These are phyloP conservation scores for Trematosphaeria pertusa DNA, from an alignment of 2,329 filamentous ascomycete species.

Conservation along the genomic window DNA sequence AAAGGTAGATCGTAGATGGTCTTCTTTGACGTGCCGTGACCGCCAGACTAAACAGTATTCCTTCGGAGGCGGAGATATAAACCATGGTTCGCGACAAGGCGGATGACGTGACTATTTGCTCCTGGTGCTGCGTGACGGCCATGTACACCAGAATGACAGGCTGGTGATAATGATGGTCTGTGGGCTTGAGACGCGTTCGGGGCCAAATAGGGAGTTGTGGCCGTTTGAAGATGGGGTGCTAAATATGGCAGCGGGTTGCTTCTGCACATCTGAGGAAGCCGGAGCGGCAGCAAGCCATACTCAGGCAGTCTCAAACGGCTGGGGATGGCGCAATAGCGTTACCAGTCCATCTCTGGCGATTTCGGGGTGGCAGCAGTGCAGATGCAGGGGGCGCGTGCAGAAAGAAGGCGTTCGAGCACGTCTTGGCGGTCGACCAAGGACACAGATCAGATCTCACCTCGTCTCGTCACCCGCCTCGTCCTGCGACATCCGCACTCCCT, in stretches of 20 bases:
- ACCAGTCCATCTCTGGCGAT: background rate
- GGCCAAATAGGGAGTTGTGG: slow-evolving; percentile 4
- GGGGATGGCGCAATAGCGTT: slow-evolving; percentile 8
- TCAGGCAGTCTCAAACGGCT: slow-evolving; percentile 15
- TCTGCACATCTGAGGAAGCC: slow-evolving; percentile 5
- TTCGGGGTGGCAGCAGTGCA: background rate
- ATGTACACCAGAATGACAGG: too few relatives aligned
- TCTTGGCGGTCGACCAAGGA: slow-evolving; percentile 8
- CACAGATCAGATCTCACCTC: slow-evolving; percentile 4
- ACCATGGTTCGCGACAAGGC: too few relatives aligned
- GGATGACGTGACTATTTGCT: too few relatives aligned
- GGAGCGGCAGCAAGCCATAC: slow-evolving; percentile 10
- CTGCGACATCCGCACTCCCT: slow-evolving; percentile 9
- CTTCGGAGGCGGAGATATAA: too few relatives aligned
- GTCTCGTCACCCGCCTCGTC: slow-evolving; percentile 19
- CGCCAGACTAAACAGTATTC: too few relatives aligned
- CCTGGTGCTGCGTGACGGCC: too few relatives aligned
- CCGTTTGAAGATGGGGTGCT: slow-evolving; percentile 32
- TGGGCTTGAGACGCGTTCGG: background rate
- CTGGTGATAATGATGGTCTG: too few relatives aligned
- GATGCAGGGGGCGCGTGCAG: slow-evolving; percentile 3
- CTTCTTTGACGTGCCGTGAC: too few relatives aligned
- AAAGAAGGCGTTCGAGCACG: slow-evolving; percentile 4
- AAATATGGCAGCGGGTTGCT: slow-evolving; percentile 21
- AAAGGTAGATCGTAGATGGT: too few relatives aligned